These are phyloP conservation scores for Zychaea mexicana DNA, from an alignment of 371 early-diverging fungal genomes.

Conservation along the genomic window DNA sequence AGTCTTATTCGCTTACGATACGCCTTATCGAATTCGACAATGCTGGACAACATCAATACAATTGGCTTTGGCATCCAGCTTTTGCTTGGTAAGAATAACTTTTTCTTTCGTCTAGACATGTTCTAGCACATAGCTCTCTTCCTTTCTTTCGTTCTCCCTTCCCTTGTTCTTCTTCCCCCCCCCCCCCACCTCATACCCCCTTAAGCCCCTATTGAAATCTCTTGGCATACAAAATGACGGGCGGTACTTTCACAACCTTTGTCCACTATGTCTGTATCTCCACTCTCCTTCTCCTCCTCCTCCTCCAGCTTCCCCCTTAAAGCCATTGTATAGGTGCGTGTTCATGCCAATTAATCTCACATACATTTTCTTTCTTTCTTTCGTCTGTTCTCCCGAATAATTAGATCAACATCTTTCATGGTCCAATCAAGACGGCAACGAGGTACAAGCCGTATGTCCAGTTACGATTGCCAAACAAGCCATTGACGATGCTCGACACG, in stretches of 20 bases:
- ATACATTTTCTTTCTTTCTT: too few relatives aligned
- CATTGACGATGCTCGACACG: constrained; percentile 58
- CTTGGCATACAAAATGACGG: background rate
- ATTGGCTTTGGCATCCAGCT: constrained; percentile 65
- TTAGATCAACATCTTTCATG: constrained; percentile 18
- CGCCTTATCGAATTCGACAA: constrained; percentile 26
- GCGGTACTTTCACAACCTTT: background rate
- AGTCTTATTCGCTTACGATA: constrained; percentile 46
- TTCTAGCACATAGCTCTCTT: background rate
- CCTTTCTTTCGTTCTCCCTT: too few relatives aligned
- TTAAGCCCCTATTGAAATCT: background rate
- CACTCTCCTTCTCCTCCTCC: background rate
- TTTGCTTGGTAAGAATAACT: constrained; percentile 44
- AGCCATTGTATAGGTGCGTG: too few relatives aligned
- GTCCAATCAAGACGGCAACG: constrained; percentile 10
- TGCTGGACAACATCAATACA: constrained; percentile 51
- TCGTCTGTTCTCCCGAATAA: too few relatives aligned
- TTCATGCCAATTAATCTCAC: too few relatives aligned
- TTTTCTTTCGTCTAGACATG: background rate
- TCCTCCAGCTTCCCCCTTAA: background rate
- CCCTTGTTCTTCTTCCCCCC: background rate
- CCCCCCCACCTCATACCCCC: background rate
- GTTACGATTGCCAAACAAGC: constrained; percentile 65
- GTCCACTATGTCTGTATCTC: too few relatives aligned
- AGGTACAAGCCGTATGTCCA: constrained; percentile 62